Base-by-base conservation (phyloP, 129 eudicot genomes). In the Cynara cardunculus region DNA sequence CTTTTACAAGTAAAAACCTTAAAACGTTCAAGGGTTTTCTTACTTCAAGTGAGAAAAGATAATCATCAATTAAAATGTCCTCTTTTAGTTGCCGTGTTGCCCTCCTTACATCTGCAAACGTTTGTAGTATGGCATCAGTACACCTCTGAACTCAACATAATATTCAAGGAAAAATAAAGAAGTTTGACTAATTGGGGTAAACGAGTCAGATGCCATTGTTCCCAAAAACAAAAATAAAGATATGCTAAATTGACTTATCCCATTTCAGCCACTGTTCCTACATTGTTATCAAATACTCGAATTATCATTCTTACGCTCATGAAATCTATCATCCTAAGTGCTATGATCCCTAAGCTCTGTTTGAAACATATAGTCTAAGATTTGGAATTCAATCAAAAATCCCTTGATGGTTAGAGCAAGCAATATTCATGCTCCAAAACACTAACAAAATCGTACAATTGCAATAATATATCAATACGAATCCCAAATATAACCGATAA, bases 41-140 rank as follows among this genome's bases (percentile, higher is more conserved):
- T 87, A 96, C 99, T 81, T 96, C 96, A 68, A 96, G 89, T 19
- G 93, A 89, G 86, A 93, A 91, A 71, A 96, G 89, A 87, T 88
- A 87, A 84, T 89, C 89, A 44, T 85, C 87, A 24, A 66, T 84
- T 19, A 80, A 72, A 78, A 85, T 74, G 32, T 77, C 93, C 80
- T 87, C 95, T 71, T 86, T 91, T 11, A n/a, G 70, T 71, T 91
- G 87, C 74, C 89, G 89, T 76, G 81, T 68, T 53, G 86, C 89
- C 79, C 79, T 93, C 88, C 92, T 85, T 85, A 96, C 85, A 87
- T 87, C 99, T 96, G 92, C 80, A 72, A 77, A 19, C 11, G 61
- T 79, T 77, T 32, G 30, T 69, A 35, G 64, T 21, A 46, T 41
- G n/a, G 74, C 27, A 67, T 78, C 19, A 77, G 81, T 12, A 67